Evolutionary conservation across 2,329 filamentous ascomycete species (phyloP).

Genomic region (Hypoxylon sp.): DNA sequence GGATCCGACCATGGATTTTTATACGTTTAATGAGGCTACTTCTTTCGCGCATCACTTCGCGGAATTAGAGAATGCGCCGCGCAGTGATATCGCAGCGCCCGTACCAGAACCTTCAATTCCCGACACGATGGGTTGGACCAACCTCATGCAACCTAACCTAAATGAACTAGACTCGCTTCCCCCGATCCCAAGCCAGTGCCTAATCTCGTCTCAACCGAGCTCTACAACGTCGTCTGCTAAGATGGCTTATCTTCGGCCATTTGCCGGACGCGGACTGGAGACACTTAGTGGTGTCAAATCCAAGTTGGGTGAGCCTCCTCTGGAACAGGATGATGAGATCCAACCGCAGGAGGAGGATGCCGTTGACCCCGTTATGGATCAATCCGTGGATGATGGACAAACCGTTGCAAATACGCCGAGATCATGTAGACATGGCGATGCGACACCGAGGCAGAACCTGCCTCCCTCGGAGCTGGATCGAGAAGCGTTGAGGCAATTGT

Average conservation of each 20-base stretch:
- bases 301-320: slow-evolving; percentile 54
- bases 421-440: slow-evolving; percentile 48
- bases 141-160: slow-evolving; percentile 59
- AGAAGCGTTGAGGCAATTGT: slow-evolving; percentile 62
- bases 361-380: slow-evolving; percentile 42
- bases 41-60: slow-evolving; percentile 57
- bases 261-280: slow-evolving; percentile 69
- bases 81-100: slow-evolving; percentile 50
- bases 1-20: slow-evolving; percentile 61
- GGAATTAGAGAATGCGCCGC: slow-evolving; percentile 48
- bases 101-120: slow-evolving; percentile 64
- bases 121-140: slow-evolving; percentile 70
- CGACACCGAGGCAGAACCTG: slow-evolving; percentile 42
- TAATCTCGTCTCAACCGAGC: slow-evolving; percentile 67
- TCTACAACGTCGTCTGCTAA: slow-evolving; percentile 68
- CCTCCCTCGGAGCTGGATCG: slow-evolving; percentile 50
- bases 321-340: slow-evolving; percentile 51
- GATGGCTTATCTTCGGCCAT: slow-evolving; percentile 67
- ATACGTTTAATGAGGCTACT: slow-evolving; percentile 55
- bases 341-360: slow-evolving; percentile 43
- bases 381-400: slow-evolving; percentile 49
- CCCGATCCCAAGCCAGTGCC: slow-evolving; percentile 66
- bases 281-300: slow-evolving; percentile 64
- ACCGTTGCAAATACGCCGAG: slow-evolving; percentile 55
- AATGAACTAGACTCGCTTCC: slow-evolving; percentile 57